phyloP scores from a whole-genome alignment of 768 basidiomycete species.

The Mycena floridula region DNA sequence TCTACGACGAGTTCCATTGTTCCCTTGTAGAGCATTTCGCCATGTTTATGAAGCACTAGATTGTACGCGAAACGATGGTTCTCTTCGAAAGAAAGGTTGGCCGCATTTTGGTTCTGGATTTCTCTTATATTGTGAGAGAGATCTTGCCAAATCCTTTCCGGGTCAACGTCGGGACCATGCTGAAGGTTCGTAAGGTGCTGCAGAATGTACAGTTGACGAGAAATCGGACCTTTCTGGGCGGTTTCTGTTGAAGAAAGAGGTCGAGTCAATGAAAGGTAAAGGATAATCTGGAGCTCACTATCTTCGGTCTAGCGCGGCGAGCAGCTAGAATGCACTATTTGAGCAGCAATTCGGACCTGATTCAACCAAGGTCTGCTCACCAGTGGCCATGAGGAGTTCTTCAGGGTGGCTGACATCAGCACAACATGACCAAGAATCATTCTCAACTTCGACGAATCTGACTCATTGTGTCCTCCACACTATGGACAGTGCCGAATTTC shows the following conservation, averaged over 20 bases:
- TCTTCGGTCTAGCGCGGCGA: conserved; percentile 30
- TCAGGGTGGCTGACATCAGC: too few species aligned
- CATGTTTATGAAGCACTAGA: conserved; percentile 84
- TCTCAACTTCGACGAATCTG: too few species aligned
- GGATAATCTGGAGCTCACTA: conserved; percentile 29
- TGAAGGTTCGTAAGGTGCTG: conserved; percentile 19
- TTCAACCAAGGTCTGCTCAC: conserved; percentile 2
- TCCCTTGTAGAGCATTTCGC: conserved; percentile 82
- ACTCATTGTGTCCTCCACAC: too few species aligned
- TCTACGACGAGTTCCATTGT: conserved; percentile 72
- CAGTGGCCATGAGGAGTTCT: conserved; percentile 8
- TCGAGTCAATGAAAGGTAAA: background rate
- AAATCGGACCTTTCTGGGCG: conserved; percentile 9
- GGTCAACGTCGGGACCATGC: conserved; percentile 72
- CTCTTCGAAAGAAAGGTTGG: conserved; percentile 86
- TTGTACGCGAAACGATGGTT: conserved; percentile 93
- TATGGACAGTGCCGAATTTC: conserved; percentile 61
- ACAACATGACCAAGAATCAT: too few species aligned
- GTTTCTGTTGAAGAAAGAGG: conserved; percentile 5
- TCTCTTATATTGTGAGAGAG: conserved; percentile 84
- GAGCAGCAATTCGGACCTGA: conserved; percentile 1
- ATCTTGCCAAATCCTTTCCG: conserved; percentile 78
- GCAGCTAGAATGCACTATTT: conserved; percentile 15
- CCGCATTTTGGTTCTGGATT: conserved; percentile 92
- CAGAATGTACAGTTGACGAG: background rate